Evolutionary conservation across 1,284 basidiomycete genomes (phyloP).

Genomic region (Pulchroboletus neoregius): DNA sequence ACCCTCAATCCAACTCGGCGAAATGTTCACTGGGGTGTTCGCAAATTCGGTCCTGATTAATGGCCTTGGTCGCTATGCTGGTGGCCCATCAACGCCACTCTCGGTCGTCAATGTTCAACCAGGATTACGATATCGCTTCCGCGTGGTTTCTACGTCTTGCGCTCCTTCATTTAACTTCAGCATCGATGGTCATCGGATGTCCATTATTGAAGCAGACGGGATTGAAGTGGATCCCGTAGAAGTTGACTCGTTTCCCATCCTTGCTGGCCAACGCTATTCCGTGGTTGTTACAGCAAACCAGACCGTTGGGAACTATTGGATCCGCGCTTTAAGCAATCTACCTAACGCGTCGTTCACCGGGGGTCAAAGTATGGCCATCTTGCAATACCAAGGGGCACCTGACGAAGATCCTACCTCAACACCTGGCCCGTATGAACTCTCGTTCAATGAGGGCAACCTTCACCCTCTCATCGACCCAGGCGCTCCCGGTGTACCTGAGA

Average conservation of each 20-base stretch:
- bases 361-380: conserved; percentile 46
- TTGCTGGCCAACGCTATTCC: conserved; percentile 37
- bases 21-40: conserved; percentile 8
- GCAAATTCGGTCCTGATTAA: conserved; percentile 44
- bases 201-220: conserved; percentile 47
- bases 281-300: conserved; percentile 31
- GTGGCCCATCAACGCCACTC: conserved; percentile 27
- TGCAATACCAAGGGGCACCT: conserved; percentile 46
- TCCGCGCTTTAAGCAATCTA: conserved; percentile 34
- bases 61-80: conserved; percentile 38
- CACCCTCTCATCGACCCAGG: conserved; percentile 30
- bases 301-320: conserved; percentile 40
- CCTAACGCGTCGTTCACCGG: conserved; percentile 25
- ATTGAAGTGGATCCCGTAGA: conserved; percentile 36
- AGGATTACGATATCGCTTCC: conserved; percentile 25
- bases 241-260: conserved; percentile 38
- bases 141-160: conserved; percentile 32
- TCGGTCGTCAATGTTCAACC: conserved; percentile 27
- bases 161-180: conserved; percentile 34
- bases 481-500: conserved; percentile 23
- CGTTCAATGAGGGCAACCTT: conserved; percentile 30
- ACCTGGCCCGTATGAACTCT: conserved; percentile 25
- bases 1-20: conserved; percentile 2
- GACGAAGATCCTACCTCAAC: conserved; percentile 37
- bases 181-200: conserved; percentile 39